phyloP scores from a whole-genome alignment of 768 basidiomycete species.

The Multifurca ochricompacta region DNA sequence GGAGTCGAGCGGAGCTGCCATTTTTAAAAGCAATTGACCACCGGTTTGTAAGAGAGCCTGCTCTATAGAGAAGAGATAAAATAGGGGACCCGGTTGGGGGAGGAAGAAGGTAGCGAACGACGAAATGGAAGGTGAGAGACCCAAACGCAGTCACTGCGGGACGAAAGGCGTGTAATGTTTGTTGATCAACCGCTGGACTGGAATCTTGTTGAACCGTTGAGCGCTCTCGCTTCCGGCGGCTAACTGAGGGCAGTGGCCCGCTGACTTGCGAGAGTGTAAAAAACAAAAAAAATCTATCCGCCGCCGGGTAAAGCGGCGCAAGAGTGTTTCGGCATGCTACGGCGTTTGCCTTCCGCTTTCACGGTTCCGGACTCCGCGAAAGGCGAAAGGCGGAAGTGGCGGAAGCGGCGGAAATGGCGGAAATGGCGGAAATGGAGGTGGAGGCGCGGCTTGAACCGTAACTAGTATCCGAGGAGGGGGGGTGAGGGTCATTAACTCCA shows the following conservation, averaged over 20 bases:
- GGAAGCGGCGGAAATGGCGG: too few species aligned
- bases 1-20: slow-evolving; percentile 10
- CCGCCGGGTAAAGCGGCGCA: slow-evolving; percentile 13
- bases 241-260: slow-evolving; percentile 5
- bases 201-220: slow-evolving; percentile 19
- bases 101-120: slow-evolving; percentile 1
- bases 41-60: slow-evolving; percentile 10
- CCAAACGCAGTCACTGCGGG: neutral
- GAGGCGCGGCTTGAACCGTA: too few species aligned
- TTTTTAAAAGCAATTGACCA: neutral
- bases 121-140: neutral
- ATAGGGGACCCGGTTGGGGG: slow-evolving; percentile 9
- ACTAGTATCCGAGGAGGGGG: too few species aligned
- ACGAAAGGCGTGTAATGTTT: slow-evolving; percentile 8
- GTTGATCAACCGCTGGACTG: slow-evolving; percentile 19
- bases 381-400: neutral
- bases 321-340: slow-evolving; percentile 7
- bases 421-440: too few species aligned
- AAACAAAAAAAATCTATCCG: slow-evolving; percentile 9
- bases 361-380: slow-evolving; percentile 5
- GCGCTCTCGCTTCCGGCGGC: slow-evolving; percentile 17
- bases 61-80: slow-evolving; percentile 9
- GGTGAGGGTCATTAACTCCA: too few species aligned
- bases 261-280: neutral
- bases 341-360: slow-evolving; percentile 11